Percentiles rank a stretch among this genome's conserved stretches.
phyloP scores from a whole-genome alignment of 495 filamentous ascomycete genomes.

The Penicillium bialowiezense region DNA sequence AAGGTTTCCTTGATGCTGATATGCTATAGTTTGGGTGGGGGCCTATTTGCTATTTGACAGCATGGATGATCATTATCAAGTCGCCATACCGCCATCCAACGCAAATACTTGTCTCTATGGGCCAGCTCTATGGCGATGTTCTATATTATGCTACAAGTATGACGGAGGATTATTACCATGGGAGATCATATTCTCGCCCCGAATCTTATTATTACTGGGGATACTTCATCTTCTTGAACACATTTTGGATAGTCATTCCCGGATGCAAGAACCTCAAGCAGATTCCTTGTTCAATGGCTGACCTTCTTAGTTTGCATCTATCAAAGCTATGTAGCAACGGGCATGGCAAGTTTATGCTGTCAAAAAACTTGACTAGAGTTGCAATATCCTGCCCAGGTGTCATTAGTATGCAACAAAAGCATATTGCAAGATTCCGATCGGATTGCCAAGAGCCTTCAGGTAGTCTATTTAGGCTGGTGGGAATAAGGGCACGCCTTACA shows the following conservation, averaged over 20 bases:
- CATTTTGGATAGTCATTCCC: conserved; percentile 6
- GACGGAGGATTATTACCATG: conserved; percentile 1
- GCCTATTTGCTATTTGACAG: background rate
- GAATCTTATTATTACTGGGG: conserved; percentile 4
- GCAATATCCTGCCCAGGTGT: too few species aligned
- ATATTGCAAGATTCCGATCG: too few species aligned
- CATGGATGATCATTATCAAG: background rate
- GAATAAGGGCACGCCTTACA: too few species aligned
- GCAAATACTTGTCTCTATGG: conserved; percentile 8
- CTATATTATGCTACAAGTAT: conserved; percentile 7
- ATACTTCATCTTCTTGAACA: conserved; percentile 13
- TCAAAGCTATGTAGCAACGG: background rate
- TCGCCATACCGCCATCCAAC: conserved; percentile 4
- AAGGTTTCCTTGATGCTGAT: background rate
- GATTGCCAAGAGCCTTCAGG: too few species aligned
- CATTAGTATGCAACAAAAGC: too few species aligned
- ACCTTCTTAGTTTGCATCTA: background rate
- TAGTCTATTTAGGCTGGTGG: too few species aligned
- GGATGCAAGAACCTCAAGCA: background rate
- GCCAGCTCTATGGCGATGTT: conserved; percentile 11
- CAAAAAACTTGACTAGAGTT: too few species aligned
- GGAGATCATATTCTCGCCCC: conserved; percentile 2
- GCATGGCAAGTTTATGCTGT: too few species aligned
- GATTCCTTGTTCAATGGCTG: too few species aligned
- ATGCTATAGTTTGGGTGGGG: conserved; percentile 1